A percentile compares a stretch with the other conserved stretches of the same genome.
Evolutionary conservation across 176 grass and related monocot species (phyloP).

Genomic region (Musa schizocarpa): DNA sequence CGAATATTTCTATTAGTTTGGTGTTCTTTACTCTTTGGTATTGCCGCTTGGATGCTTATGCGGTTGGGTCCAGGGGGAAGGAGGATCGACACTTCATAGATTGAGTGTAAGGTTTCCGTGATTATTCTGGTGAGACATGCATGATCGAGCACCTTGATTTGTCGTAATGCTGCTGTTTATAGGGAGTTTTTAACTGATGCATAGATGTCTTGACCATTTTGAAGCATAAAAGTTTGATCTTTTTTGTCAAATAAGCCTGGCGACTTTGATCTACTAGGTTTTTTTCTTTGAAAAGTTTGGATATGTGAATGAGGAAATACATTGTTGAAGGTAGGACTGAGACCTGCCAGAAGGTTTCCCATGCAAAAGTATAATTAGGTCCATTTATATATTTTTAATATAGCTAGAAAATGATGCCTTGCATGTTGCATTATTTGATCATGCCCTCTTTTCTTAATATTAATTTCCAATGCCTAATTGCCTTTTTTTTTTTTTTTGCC

Average conservation of each 20-base stretch:
- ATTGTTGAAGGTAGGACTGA: neutral
- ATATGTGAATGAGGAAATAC: neutral
- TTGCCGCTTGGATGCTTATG: neutral
- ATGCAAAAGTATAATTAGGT: neutral
- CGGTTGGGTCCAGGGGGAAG: neutral
- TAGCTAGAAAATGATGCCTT: neutral
- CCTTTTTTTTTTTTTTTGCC: too few species aligned
- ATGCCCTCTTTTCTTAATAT: neutral
- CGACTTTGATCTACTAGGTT: neutral
- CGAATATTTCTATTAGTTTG: neutral
- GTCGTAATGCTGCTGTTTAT: neutral
- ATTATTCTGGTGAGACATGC: neutral
- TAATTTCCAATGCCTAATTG: too few species aligned
- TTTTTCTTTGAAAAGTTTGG: neutral
- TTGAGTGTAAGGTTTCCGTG: neutral
- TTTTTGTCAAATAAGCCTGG: neutral
- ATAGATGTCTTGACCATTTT: too few species aligned
- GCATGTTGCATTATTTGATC: neutral
- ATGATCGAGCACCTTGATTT: neutral
- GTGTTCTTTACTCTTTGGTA: neutral
- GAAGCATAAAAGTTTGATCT: too few species aligned
- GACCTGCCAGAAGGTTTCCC: neutral
- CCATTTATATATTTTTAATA: neutral
- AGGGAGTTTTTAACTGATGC: neutral
- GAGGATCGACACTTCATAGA: neutral